Evolutionary conservation across 1,139 yeast species (phyloP), one percentile per base, ranked within the genome.

Genomic region (Tardiomyces blankii): DNA sequence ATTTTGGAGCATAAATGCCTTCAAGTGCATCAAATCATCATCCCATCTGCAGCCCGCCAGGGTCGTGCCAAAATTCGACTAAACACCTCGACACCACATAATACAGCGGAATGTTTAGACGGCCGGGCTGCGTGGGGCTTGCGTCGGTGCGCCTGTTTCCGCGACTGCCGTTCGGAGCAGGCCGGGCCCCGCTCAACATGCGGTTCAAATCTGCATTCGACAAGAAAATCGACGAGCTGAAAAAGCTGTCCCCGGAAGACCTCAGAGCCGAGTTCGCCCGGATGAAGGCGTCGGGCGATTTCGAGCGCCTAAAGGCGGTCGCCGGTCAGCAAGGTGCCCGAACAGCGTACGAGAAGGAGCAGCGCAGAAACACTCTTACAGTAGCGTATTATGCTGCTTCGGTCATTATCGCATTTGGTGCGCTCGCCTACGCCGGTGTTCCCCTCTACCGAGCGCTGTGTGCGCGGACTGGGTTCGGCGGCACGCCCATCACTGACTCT

Each of bases 391-490:
- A 89, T 61, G 70, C 91, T 1, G 69, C 81, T 1, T 80, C 95
- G 23, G 69, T 87, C 39, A 81, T 82, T 13, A 68, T 91, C 27
- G 68, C 80, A 9, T 86, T 87, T 51, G 67, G 87, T 42, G 91
- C 96, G 0, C 69, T 91, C 19, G 75, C 95, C 0, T 91, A 88
- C 64, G 85, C 91, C 11, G 87, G 96, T 1, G 98, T 93, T 11
- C 97, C 98, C 2, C 67, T 93, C 18, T 93, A 93, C 63, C 70
- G 96, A 54, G 89, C 91, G 18, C 73, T 93, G 41, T 93, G 99
- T 69, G 87, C 89, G 57, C 77, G 95, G 65, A 89, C 96, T 1
- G 98, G 98, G 0, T 91, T 84, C 76, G 96, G 91, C 44, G 99
- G 99, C 42, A 79, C 82, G 11, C 97, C 98, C 14, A 83, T 89